These are phyloP conservation scores for Hymenoscyphus fructigenus DNA, from an alignment of 2,329 filamentous ascomycete genomes.

Conservation along the genomic window DNA sequence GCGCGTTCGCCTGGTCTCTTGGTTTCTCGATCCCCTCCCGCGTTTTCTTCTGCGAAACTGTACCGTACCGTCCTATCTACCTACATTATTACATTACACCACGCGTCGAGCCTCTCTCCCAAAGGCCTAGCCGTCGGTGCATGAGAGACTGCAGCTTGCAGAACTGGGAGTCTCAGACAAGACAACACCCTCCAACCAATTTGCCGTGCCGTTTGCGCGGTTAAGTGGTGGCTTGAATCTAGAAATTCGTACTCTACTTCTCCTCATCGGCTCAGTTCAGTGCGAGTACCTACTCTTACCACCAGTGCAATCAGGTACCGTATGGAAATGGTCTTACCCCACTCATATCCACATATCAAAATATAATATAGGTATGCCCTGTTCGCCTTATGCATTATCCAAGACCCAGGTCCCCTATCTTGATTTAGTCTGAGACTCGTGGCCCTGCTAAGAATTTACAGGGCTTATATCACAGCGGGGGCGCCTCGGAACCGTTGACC, in stretches of 20 bases:
- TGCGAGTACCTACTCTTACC: not conserved
- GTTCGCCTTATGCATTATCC: constrained; percentile 29
- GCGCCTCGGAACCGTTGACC: constrained; percentile 25
- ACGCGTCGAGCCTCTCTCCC: constrained; percentile 13
- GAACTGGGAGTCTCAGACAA: constrained; percentile 16
- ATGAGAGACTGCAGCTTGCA: constrained; percentile 17
- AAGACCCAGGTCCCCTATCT: constrained; percentile 23
- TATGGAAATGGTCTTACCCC: constrained; percentile 1
- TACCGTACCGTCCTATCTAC: not conserved
- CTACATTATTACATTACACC: not conserved
- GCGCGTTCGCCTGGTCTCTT: constrained; percentile 8
- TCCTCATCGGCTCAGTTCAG: not conserved
- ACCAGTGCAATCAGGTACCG: not conserved
- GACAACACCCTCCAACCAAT: constrained; percentile 15
- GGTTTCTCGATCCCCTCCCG: constrained; percentile 16
- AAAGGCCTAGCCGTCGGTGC: constrained; percentile 16
- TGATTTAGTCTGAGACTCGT: constrained; percentile 29
- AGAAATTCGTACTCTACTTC: not conserved
- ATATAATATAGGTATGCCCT: constrained; percentile 31
- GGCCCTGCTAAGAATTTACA: constrained; percentile 29
- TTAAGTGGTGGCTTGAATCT: constrained; percentile 14
- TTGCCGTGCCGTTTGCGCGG: constrained; percentile 23
- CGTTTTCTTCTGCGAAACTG: constrained; percentile 8
- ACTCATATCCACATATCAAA: constrained; percentile 12
- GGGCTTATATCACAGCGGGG: constrained; percentile 24